Base-by-base conservation (phyloP, 1,284 basidiomycete species). In the Pyrrhoderma lamaoense region DNA sequence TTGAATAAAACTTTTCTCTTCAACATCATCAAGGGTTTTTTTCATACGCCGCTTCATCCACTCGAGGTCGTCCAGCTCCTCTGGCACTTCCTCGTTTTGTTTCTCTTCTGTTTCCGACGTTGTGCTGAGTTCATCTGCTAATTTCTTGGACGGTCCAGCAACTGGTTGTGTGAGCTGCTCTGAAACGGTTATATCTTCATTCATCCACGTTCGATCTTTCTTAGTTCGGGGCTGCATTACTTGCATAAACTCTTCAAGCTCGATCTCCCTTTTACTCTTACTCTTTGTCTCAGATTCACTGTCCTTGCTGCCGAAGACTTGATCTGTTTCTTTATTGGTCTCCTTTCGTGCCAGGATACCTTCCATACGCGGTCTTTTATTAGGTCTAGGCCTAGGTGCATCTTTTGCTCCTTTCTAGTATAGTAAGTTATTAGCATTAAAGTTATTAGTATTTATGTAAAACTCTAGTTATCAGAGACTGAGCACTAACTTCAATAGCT, bases 11-110 rank as follows among this genome's bases (percentile, higher is more conserved):
- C 56, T 74, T 57, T 75, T 79, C 46, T 76, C 75, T 1, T 63
- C 65, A 18, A 58, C 52, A 8, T 55, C 58, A 35, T 57, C 27
- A 52, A 79, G 73, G 40, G 67, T 68, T 18, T 72, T 67, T 49
- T 72, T 78, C 72, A 84, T 83, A 59, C 79, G 77, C 59, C 69
- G 76, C 65, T 67, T 77, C 79, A 85, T 80, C 89, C 84, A 87
- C 50, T 91, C 88, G 57, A 87, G 60, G 60, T 87, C 86, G 1
- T 82, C 82, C 9, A 71, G 52, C 2, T 49, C 59, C 21, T 59
- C 62, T 8, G 55, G 61, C 8, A 25, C 45, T 31, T 57, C 57
- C 5, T 57, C 59, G 8, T 55, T 57, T 1, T 55, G 58, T 4
- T 49, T 43, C 19, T 53, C 56, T 2, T 58, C 37, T 3, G 8